phyloP scores from a whole-genome alignment of 2,329 filamentous ascomycete genomes.

The Aspergillus pseudotamarii region DNA sequence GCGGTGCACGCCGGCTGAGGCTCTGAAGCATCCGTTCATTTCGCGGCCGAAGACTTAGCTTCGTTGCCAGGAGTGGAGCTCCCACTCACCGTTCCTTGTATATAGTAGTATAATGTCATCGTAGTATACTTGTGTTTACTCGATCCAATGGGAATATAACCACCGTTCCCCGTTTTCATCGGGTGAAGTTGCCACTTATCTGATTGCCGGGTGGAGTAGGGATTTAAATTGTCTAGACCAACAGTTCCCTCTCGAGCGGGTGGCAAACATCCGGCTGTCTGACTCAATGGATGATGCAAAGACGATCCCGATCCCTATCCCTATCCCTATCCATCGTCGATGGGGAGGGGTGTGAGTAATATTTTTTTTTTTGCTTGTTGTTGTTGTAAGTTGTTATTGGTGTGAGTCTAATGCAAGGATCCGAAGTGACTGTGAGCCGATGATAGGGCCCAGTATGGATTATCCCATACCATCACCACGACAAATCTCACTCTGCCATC shows the following conservation, averaged over 20 bases:
- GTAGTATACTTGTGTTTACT: slow-evolving; percentile 3
- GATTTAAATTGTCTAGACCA: not conserved
- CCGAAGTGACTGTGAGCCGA: not conserved
- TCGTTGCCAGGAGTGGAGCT: not conserved
- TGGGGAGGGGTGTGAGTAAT: not conserved
- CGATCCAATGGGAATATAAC: not conserved
- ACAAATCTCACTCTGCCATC: too few species aligned
- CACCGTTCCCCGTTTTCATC: not conserved
- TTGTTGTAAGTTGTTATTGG: not conserved
- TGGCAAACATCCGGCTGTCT: not conserved
- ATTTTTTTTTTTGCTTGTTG: not conserved
- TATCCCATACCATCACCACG: not conserved
- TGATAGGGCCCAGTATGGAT: too few species aligned
- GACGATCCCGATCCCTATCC: not conserved
- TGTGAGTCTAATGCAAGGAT: not conserved
- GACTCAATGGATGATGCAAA: slow-evolving; percentile 1
- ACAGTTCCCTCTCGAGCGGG: too few species aligned
- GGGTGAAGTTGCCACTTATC: not conserved
- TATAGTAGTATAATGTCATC: slow-evolving; percentile 17
- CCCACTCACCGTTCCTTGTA: slow-evolving; percentile 5
- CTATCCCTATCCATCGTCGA: not conserved
- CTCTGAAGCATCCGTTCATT: slow-evolving; percentile 88
- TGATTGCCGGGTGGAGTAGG: not conserved
- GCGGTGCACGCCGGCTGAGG: slow-evolving; percentile 82
- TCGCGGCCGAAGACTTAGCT: slow-evolving; percentile 43